phyloP scores from a whole-genome alignment of 1,139 yeast genomes.

The Geotrichum cucujoidarum region DNA sequence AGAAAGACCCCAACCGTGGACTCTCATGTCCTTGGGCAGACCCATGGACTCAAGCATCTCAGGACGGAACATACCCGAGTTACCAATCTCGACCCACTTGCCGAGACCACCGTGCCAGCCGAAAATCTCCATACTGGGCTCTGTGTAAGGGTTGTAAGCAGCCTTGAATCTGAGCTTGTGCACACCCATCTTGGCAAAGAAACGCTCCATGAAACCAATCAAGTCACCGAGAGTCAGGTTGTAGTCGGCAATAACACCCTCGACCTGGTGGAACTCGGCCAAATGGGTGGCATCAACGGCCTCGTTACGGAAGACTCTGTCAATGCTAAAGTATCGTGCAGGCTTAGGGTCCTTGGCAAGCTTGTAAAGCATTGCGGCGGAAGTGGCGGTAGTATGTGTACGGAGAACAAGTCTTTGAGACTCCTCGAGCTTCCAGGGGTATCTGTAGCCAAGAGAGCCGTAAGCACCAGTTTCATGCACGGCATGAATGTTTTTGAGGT shows the following conservation, averaged over 20 bases:
- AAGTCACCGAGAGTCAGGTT: constrained; percentile 91
- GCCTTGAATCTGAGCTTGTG: constrained; percentile 93
- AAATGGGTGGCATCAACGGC: constrained; percentile 99
- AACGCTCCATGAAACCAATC: constrained; percentile 97
- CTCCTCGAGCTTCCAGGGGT: constrained; percentile 93
- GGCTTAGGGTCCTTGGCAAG: constrained; percentile 90
- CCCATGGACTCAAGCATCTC: constrained; percentile 99
- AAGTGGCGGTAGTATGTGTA: constrained; percentile 95
- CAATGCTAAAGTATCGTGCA: constrained; percentile 87
- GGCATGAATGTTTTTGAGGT: constrained; percentile 69
- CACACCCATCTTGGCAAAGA: constrained; percentile 97
- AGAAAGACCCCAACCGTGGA: constrained; percentile 95
- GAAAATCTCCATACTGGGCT: constrained; percentile 95
- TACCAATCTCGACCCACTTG: constrained; percentile 99
- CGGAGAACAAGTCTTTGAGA: constrained; percentile 86
- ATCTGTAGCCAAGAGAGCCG: constrained; percentile 96
- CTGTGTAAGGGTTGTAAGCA: constrained; percentile 98
- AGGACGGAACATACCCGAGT: constrained; percentile 99
- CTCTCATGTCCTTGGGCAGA: constrained; percentile 87
- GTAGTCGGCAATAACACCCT: constrained; percentile 97
- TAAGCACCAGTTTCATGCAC: constrained; percentile 89
- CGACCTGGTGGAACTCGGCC: constrained; percentile 99
- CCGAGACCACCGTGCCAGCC: constrained; percentile 93
- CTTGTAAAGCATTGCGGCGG: constrained; percentile 80
- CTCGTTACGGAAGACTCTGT: constrained; percentile 98